Evolutionary conservation across 2,329 filamentous ascomycete species (phyloP), one percentile per base, ranked within the genome.

Genomic region (Aspergillus sp.): DNA sequence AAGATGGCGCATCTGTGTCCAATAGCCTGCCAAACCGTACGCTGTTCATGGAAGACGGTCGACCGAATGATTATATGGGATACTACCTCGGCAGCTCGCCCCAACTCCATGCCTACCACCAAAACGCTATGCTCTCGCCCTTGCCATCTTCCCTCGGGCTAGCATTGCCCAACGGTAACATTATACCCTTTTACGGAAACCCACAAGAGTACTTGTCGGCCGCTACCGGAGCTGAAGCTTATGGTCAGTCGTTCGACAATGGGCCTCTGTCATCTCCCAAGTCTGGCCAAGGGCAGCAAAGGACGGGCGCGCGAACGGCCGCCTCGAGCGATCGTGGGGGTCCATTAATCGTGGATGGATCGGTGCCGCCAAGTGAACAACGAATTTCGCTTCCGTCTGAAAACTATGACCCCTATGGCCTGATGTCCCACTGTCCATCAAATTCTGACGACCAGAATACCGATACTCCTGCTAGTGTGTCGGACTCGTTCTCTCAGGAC

Each of bases 271-370:
- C 65, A 19, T 63, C 56, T 9, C 52, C 60, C 25, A 68, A 68
- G 25, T 39, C 60, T 11, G 59, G 63, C 17, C 59, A 60, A 7
- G 59, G 64, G 9, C 65, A 68, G 45, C 66, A 61, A 43, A 56
- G 68, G 33, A 57, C 66, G 12, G 54, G 66, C 21, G 60, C 70
- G n/a, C 71, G 71, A 39, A 64, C 70, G 23, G 60, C 61, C n/a
- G 63, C 65, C 35, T 56, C 68, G 4, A 65, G 65, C 44, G 68
- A 71, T 56, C 69, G 73, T 12, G 47, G 53, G 37, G 78, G 77
- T 8, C 78, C 78, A 27, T 62, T 80, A 56, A 79, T 81, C 39
- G 74, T 80, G 6, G 78, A 81, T 66, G 79, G 79, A 6, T 79
- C 78, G 14, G 72, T 78, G 31, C 73, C 73, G 33, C 70, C 65